Conservation (phyloP, 2,329 filamentous ascomycete species). For the Xylaria arbuscula region DNA sequence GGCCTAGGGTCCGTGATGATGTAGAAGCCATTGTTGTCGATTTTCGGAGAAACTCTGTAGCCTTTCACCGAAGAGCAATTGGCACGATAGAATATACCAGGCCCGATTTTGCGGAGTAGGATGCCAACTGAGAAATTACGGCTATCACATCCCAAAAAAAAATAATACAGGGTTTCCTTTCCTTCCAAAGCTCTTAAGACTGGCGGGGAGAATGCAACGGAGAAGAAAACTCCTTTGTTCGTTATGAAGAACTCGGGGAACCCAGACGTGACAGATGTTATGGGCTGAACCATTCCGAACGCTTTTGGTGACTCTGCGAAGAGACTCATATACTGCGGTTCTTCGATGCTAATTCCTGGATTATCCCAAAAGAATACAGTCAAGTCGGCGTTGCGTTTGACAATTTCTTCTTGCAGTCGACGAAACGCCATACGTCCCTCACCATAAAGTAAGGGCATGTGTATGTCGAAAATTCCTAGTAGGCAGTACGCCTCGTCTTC, state of each 20-base stretch:
- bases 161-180: neutral
- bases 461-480: constrained; percentile 45
- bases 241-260: constrained; percentile 19
- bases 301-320: constrained; percentile 19
- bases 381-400: constrained; percentile 40
- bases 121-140: neutral
- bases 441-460: constrained; percentile 46
- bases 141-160: neutral
- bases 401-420: constrained; percentile 43
- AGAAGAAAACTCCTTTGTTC: constrained; percentile 23
- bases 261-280: neutral
- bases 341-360: constrained; percentile 5
- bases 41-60: no score
- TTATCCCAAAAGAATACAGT: constrained; percentile 41
- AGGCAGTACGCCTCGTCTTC: constrained; percentile 48
- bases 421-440: constrained; percentile 44
- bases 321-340: neutral
- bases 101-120: constrained; percentile 17
- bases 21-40: neutral
- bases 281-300: neutral
- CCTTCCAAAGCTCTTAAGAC: neutral
- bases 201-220: neutral
- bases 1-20: neutral
- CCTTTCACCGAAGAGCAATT: neutral
- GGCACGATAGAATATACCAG: constrained; percentile 16